Percentiles rank a stretch among this genome's conserved stretches.
These are phyloP conservation scores for Suillus weaverae DNA, from an alignment of 768 basidiomycete genomes.

Conservation along the genomic window DNA sequence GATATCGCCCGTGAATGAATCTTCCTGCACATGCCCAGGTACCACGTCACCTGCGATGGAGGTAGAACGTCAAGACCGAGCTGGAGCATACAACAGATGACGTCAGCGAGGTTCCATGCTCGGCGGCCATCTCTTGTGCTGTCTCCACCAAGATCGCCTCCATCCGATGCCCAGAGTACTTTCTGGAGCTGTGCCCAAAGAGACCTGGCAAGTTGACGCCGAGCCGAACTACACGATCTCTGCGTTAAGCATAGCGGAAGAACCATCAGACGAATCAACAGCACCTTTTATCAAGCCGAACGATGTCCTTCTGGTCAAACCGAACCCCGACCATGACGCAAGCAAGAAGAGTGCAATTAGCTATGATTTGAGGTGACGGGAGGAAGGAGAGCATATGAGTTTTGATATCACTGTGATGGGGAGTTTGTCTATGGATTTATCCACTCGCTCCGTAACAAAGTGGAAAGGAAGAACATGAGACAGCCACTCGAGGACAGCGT, in stretches of 20 bases:
- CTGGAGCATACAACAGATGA: neutral
- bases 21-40: neutral
- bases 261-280: neutral
- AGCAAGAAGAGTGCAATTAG: neutral
- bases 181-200: neutral
- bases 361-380: neutral
- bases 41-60: neutral
- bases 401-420: neutral
- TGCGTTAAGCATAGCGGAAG: neutral
- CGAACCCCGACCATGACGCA: neutral
- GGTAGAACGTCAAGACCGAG: neutral
- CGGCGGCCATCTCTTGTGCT: too few species aligned
- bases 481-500: neutral
- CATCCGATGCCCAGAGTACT: neutral
- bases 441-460: neutral
- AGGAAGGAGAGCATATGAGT: neutral
- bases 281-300: neutral
- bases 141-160: neutral
- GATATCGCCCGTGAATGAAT: neutral
- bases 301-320: neutral
- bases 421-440: neutral
- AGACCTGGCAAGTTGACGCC: neutral
- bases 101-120: neutral
- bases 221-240: neutral
- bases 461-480: neutral